Evolutionary conservation across 306 rosid genomes (phyloP), one percentile per base, ranked within the genome.

Genomic region (Cucurbita maxima): DNA sequence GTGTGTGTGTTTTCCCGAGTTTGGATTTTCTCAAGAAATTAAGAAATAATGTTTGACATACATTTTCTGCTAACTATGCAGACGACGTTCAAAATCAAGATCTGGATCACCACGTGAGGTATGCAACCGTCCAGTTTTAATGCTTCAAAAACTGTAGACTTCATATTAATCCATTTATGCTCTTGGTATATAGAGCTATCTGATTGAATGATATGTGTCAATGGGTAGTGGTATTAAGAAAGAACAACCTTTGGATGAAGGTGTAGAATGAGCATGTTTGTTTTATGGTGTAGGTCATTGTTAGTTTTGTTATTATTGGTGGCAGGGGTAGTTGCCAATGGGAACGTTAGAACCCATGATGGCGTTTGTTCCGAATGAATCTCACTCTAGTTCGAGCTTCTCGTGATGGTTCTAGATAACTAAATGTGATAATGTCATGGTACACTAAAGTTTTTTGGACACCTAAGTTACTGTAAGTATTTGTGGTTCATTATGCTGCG

Each of bases 61-160:
- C 5, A 4, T 63, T 7, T 50, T 63, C 25, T 13, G 30, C 74
- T 48, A 40, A 79, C 73, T 75, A 37, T 79, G 83, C 82, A 92
- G 97, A 83, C 86, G 85, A 47, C 85, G 80, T 7, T 88, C 96
- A 43, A 81, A 77, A 58, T 85, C 89, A 6, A 82, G 80, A 68
- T 91, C 99, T 51, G 86, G 54, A 51, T 87, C 98, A 14, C 97
- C 97, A 22, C 86, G 50, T 64, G 87, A 87, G 83, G 99, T 94
- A 86, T 55, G 73, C 47, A 20, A 78, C 51, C 51, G 40, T 78
- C 25, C 40, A 30, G 67, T 68, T 64, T 34, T 12, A 48, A 62
- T 76, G 60, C 41, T 73, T 54, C 13, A 47, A 19, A 55, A 47
- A 13, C 51, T 71, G 47, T 34, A 7, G 7, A 43, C 34, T 4